Conservation (phyloP, 2,329 filamentous ascomycete genomes). For the Sarocladium kiliense region DNA sequence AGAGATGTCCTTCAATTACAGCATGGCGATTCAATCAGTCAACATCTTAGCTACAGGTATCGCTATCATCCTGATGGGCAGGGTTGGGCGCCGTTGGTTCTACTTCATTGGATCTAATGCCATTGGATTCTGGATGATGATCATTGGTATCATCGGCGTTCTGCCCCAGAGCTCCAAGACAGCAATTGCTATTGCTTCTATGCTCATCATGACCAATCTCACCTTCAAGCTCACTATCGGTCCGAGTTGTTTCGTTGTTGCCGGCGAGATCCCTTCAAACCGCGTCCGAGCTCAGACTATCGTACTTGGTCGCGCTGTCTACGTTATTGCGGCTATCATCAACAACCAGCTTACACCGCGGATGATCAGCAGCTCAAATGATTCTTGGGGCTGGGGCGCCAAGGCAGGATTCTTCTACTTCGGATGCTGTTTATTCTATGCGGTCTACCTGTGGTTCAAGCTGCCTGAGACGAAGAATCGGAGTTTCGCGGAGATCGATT, state of each 20-base stretch:
- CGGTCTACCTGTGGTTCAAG: constrained; percentile 37
- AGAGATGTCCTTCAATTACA: constrained; percentile 36
- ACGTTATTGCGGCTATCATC: constrained; percentile 34
- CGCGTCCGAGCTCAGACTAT: constrained; percentile 39
- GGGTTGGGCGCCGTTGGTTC: constrained; percentile 32
- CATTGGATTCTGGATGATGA: constrained; percentile 34
- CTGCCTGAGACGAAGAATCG: constrained; percentile 40
- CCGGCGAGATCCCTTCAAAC: constrained; percentile 36
- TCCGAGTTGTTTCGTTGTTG: constrained; percentile 38
- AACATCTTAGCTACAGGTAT: constrained; percentile 34
- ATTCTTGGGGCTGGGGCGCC: constrained; percentile 29
- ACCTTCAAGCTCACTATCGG: constrained; percentile 40
- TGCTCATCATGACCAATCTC: constrained; percentile 33
- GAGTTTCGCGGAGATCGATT: constrained; percentile 42
- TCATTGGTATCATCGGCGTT: constrained; percentile 32
- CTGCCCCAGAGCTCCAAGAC: constrained; percentile 11
- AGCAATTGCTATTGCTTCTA: constrained; percentile 27
- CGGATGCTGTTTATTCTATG: constrained; percentile 32
- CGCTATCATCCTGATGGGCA: constrained; percentile 31
- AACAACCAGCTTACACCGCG: constrained; percentile 31
- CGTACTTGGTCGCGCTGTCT: constrained; percentile 34
- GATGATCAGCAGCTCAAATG: constrained; percentile 22
- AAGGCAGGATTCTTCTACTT: constrained; percentile 29
- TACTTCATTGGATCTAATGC: constrained; percentile 35
- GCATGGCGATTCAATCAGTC: constrained; percentile 43